Percentiles rank a stretch among this genome's conserved stretches.
Evolutionary conservation across 305 asterid genomes (phyloP).

Genomic region (Vinca major): DNA sequence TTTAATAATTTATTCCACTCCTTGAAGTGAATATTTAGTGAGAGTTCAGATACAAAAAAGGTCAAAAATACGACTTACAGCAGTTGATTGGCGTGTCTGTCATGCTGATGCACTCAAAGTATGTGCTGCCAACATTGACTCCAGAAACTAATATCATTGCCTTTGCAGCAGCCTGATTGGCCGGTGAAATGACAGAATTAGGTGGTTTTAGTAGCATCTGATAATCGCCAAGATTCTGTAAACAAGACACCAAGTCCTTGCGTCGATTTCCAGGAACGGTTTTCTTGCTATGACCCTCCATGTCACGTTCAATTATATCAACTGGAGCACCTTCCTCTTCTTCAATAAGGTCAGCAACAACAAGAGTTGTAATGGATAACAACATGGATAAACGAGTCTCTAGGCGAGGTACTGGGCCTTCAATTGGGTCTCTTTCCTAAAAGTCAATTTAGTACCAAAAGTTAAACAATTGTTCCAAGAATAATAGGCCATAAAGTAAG

Average conservation of each 20-base stretch:
- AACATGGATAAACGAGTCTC: constrained; percentile 90
- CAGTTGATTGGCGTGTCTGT: constrained; percentile 62
- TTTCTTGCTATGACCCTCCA: constrained; percentile 22
- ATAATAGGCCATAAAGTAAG: neutral
- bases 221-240: constrained; percentile 63
- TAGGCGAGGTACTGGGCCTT: constrained; percentile 93
- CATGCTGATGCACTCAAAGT: constrained; percentile 62
- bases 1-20: neutral
- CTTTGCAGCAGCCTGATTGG: constrained; percentile 91
- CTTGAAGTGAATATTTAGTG: neutral
- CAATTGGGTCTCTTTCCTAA: constrained; percentile 96
- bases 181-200: constrained; percentile 51
- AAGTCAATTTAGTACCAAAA: constrained; percentile 16
- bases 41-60: neutral
- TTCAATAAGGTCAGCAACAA: constrained; percentile 81
- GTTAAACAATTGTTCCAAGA: neutral
- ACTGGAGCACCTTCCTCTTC: constrained; percentile 54
- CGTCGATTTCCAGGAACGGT: constrained; percentile 42
- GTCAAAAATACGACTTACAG: constrained; percentile 39
- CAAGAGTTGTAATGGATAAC: constrained; percentile 77
- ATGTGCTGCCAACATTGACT: constrained; percentile 35
- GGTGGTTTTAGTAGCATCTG: constrained; percentile 82
- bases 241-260: constrained; percentile 57
- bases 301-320: constrained; percentile 29
- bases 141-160: constrained; percentile 77